phyloP scores from a whole-genome alignment of 2,329 filamentous ascomycete genomes.

The Fusarium sp. region DNA sequence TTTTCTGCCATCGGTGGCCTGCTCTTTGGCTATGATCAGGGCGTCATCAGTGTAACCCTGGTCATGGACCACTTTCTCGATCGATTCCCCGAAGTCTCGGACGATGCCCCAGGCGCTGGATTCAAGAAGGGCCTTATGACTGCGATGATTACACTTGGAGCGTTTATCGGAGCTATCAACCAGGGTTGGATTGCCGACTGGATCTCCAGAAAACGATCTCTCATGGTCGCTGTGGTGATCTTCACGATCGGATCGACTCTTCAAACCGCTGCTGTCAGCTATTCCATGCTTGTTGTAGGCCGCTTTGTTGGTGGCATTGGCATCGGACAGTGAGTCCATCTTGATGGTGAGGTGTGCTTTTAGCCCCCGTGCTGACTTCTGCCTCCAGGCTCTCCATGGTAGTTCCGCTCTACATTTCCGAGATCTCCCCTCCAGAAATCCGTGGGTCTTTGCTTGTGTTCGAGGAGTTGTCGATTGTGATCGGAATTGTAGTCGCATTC shows the following conservation, averaged over 20 bases:
- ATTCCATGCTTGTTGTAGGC: constrained; percentile 60
- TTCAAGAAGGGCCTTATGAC: constrained; percentile 62
- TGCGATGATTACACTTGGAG: constrained; percentile 63
- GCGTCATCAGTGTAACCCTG: constrained; percentile 59
- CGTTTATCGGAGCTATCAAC: constrained; percentile 63
- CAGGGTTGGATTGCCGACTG: constrained; percentile 57
- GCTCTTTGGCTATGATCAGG: constrained; percentile 59
- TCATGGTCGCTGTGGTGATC: constrained; percentile 54
- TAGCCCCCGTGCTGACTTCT: neutral
- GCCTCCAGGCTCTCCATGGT: constrained; percentile 51
- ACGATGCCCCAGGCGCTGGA: constrained; percentile 57
- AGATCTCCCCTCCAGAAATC: constrained; percentile 64
- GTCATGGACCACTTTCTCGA: constrained; percentile 55
- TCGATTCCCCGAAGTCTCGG: constrained; percentile 53
- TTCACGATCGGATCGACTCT: constrained; percentile 61
- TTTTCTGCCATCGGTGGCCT: constrained; percentile 58
- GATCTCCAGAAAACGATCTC: constrained; percentile 53
- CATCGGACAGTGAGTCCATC: constrained; percentile 51
- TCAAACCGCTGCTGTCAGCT: constrained; percentile 59
- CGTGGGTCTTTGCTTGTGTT: constrained; percentile 63
- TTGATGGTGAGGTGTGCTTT: neutral
- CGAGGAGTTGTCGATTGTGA: constrained; percentile 56
- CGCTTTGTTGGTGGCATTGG: constrained; percentile 62
- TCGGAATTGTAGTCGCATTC: constrained; percentile 53
- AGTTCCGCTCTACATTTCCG: constrained; percentile 62